phyloP scores from a whole-genome alignment of 352 stramenopile species.

The Blastocystis sp. region DNA sequence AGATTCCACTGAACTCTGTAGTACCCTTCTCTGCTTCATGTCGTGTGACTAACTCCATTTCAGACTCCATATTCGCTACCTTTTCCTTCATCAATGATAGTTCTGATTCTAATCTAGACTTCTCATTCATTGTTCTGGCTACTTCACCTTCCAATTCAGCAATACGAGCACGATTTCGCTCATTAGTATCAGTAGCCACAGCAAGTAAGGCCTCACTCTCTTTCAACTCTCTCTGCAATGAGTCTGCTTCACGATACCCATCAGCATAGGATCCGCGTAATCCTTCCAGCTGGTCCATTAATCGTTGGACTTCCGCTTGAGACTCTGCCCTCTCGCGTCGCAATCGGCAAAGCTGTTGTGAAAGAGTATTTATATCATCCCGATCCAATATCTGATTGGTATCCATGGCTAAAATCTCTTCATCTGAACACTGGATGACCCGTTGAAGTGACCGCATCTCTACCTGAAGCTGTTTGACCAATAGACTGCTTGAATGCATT shows the following conservation, averaged over 20 bases:
- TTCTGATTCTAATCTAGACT: background rate
- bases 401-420: background rate
- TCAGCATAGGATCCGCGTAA: background rate
- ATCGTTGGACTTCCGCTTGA: background rate
- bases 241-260: background rate
- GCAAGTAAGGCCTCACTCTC: background rate
- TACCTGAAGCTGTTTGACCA: slow-evolving; percentile 1
- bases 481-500: background rate
- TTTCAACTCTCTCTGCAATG: background rate
- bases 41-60: background rate
- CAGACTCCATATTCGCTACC: background rate
- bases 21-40: background rate
- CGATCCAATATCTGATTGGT: background rate
- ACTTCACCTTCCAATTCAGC: background rate
- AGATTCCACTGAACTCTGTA: background rate
- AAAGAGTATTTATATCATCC: background rate
- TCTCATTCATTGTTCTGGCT: background rate
- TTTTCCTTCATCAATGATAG: background rate
- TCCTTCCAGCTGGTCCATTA: background rate
- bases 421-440: background rate
- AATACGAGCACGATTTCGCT: background rate
- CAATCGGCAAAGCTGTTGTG: background rate
- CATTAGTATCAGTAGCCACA: background rate
- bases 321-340: background rate
- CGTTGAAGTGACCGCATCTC: background rate